Percentiles rank a stretch among this genome's conserved stretches.
These are phyloP conservation scores for Cercis canadensis DNA, from an alignment of 306 rosid species.

Conservation along the genomic window DNA sequence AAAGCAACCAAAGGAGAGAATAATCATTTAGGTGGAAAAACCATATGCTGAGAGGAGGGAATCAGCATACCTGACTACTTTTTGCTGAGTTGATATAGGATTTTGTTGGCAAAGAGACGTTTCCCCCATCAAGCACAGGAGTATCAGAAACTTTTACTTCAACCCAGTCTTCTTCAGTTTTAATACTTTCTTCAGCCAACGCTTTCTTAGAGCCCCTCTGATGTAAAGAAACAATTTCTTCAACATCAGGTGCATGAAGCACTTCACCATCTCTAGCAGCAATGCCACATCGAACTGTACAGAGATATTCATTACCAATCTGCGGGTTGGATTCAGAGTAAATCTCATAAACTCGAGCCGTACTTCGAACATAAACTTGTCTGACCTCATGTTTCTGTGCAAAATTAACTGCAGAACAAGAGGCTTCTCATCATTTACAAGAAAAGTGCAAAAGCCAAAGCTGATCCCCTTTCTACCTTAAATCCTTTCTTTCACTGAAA, in stretches of 20 bases:
- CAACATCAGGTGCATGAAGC: constrained; percentile 48
- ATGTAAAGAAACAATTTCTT: constrained; percentile 38
- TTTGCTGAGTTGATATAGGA: constrained; percentile 24
- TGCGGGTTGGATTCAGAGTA: constrained; percentile 53
- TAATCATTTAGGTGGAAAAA: neutral
- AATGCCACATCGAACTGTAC: constrained; percentile 75
- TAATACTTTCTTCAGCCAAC: constrained; percentile 40
- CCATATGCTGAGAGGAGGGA: neutral
- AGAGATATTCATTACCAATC: constrained; percentile 64
- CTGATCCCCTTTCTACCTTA: neutral
- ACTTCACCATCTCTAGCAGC: constrained; percentile 68
- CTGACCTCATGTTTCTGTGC: constrained; percentile 63
- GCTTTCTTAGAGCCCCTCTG: constrained; percentile 37
- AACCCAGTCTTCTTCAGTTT: constrained; percentile 87
- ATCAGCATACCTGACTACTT: constrained; percentile 57
- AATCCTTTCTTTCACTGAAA: neutral
- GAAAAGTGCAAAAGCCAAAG: constrained; percentile 7
- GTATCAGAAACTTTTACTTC: constrained; percentile 60
- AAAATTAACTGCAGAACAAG: constrained; percentile 63
- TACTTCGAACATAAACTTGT: constrained; percentile 84
- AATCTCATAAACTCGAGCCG: constrained; percentile 85
- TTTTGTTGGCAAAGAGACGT: constrained; percentile 29
- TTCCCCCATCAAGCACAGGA: constrained; percentile 29
- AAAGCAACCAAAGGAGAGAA: constrained; percentile 3
- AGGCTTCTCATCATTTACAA: constrained; percentile 32